Evolutionary conservation across 2,329 filamentous ascomycete genomes (phyloP).

Genomic region (Cadophora sp.): DNA sequence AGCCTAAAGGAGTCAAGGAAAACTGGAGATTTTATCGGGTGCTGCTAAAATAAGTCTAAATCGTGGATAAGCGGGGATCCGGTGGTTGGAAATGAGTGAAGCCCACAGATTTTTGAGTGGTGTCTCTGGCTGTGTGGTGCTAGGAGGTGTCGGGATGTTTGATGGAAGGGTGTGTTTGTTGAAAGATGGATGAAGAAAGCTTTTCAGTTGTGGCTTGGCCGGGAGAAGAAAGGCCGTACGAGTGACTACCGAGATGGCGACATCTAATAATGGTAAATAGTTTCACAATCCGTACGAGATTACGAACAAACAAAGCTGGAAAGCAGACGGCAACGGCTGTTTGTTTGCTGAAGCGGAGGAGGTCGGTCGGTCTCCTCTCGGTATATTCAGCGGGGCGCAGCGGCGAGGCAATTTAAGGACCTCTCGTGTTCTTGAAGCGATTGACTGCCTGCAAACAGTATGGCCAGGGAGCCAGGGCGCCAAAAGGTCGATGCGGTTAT

Average conservation of each 20-base stretch:
- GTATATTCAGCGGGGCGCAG: conserved; percentile 8
- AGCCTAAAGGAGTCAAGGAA: background rate
- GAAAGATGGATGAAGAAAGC: background rate
- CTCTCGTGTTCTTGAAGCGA: conserved; percentile 12
- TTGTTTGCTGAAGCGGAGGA: too few relatives aligned
- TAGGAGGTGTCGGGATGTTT: background rate
- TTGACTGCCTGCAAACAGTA: background rate
- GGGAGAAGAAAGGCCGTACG: background rate
- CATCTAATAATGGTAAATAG: too few relatives aligned
- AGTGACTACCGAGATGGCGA: background rate
- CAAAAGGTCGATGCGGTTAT: background rate
- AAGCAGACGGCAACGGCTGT: too few relatives aligned
- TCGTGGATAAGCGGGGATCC: background rate
- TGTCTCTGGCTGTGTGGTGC: background rate
- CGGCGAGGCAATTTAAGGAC: conserved; percentile 6
- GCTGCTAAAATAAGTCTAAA: conserved; percentile 10
- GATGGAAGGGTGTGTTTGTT: background rate
- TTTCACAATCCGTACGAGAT: too few relatives aligned
- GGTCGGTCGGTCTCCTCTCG: background rate
- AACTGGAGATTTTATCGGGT: background rate
- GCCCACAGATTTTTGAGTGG: background rate
- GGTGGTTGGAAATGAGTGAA: background rate
- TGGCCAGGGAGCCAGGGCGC: conserved; percentile 3
- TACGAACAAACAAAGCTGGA: background rate
- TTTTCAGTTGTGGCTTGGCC: background rate